These are phyloP conservation scores for Pythium utonaiense DNA, from an alignment of 352 stramenopile genomes.

Conservation along the genomic window DNA sequence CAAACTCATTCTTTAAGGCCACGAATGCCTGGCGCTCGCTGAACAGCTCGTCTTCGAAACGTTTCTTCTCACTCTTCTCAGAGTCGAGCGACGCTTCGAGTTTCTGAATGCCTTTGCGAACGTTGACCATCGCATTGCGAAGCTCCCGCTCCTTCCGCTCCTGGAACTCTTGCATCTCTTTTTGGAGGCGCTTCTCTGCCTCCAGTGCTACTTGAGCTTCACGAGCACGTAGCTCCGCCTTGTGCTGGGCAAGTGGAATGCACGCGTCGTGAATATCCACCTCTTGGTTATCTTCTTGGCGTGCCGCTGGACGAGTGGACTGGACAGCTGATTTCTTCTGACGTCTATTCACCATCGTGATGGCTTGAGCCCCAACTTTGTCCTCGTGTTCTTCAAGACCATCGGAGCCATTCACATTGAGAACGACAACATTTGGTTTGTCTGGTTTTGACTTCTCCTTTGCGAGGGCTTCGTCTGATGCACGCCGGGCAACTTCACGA, in stretches of 20 bases:
- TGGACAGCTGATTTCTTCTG: conserved; percentile 2
- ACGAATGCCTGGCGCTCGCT: conserved; percentile 53
- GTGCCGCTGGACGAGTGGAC: neutral
- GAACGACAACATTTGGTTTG: conserved; percentile 51
- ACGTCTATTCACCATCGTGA: conserved; percentile 19
- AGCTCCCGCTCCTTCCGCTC: conserved; percentile 63
- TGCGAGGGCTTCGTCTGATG: conserved; percentile 1
- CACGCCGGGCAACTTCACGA: conserved; percentile 18
- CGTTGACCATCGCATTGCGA: conserved; percentile 64
- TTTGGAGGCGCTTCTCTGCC: conserved; percentile 48
- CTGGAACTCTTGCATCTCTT: conserved; percentile 56
- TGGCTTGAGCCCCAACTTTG: conserved; percentile 25
- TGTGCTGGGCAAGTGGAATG: conserved; percentile 49
- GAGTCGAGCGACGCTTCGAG: conserved; percentile 48
- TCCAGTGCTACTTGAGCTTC: conserved; percentile 51
- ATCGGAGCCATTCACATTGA: conserved; percentile 46
- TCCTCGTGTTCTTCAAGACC: conserved; percentile 28
- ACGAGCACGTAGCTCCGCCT: conserved; percentile 46
- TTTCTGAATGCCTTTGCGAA: conserved; percentile 71
- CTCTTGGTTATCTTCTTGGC: conserved; percentile 13
- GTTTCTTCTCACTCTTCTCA: conserved; percentile 44
- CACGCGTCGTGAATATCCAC: conserved; percentile 18
- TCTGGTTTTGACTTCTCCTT: conserved; percentile 16
- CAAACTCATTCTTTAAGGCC: conserved; percentile 45
- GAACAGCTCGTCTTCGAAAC: conserved; percentile 45